Base-by-base conservation (phyloP, 345 rosid species). In the Aethionema arabicum region DNA sequence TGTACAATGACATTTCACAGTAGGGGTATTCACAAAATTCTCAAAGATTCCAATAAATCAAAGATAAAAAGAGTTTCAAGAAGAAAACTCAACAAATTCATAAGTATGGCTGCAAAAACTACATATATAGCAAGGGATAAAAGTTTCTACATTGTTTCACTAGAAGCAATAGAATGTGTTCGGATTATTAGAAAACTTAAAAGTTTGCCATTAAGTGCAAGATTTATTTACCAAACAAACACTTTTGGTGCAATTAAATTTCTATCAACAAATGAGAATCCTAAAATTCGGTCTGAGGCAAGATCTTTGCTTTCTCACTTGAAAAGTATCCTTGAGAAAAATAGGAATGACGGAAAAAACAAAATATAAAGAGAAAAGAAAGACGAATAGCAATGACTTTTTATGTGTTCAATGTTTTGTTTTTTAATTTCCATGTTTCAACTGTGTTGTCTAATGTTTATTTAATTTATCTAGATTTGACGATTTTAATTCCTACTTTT, bases 271-370 rank as follows among this genome's bases (percentile, higher is more conserved):
- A 63, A 70, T 2, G 64, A 43, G 27, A 70, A 70, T 64, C 69
- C 69, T 70, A 63, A 62, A 11, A 70, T 70, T 55, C n/a, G n/a
- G n/a, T n/a, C 69, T 0, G 64, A 63, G 52, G 53, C 74, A 0
- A 55, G n/a, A 32, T 2, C 58, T 5, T 36, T 61, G 21, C 14
- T 54, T 47, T 42, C 44, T 46, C 74, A 69, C 63, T 69, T 29
- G 52, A 55, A 0, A 16, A 1, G 0, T 1, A 21, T 69, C 45
- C 73, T 60, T 31, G 27, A 38, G 14, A 66, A 14, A 4, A 0
- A 12, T n/a, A 35, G 0, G 29, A 14, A 50, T 21, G 32, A 37
- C 56, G 47, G 49, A 64, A 33, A 30, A 7, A 46, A 27, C 38
- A 8, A 59, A 43, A n/a, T n/a, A n/a, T n/a, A n/a, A n/a, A n/a